These are phyloP conservation scores for Cucurbita ficifolia DNA, from an alignment of 306 rosid species.

Conservation along the genomic window DNA sequence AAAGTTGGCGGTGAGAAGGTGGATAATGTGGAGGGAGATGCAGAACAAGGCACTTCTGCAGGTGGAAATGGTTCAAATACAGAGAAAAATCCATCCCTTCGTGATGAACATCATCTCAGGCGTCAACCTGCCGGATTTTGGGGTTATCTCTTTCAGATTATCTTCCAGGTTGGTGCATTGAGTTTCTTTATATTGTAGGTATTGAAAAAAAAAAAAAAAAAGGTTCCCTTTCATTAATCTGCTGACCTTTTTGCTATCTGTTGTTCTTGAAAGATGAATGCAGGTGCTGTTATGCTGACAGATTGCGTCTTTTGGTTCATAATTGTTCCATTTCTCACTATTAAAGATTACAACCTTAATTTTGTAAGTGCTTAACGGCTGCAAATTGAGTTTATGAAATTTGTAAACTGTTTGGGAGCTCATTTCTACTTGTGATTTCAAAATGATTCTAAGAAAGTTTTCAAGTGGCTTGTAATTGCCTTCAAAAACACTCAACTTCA, in stretches of 20 bases:
- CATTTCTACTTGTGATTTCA: neutral
- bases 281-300: slow-evolving; percentile 86
- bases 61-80: slow-evolving; percentile 16
- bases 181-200: no score
- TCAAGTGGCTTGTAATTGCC: neutral
- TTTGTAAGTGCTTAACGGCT: slow-evolving; percentile 40
- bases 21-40: slow-evolving; percentile 53
- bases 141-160: slow-evolving; percentile 71
- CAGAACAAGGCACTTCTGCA: slow-evolving; percentile 49
- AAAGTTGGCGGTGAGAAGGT: slow-evolving; percentile 73
- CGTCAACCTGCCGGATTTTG: slow-evolving; percentile 65
- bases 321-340: slow-evolving; percentile 65
- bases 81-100: slow-evolving; percentile 21
- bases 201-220: no score
- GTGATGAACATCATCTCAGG: slow-evolving; percentile 12
- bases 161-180: slow-evolving; percentile 49
- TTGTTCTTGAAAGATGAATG: slow-evolving; percentile 57
- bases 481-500: neutral
- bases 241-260: neutral
- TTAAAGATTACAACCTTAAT: slow-evolving; percentile 62
- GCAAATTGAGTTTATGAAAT: neutral
- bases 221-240: neutral
- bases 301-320: slow-evolving; percentile 90
- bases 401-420: neutral
- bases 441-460: neutral